Evolutionary conservation across 345 rosid genomes (phyloP).

Genomic region (Hirschfeldia incana): DNA sequence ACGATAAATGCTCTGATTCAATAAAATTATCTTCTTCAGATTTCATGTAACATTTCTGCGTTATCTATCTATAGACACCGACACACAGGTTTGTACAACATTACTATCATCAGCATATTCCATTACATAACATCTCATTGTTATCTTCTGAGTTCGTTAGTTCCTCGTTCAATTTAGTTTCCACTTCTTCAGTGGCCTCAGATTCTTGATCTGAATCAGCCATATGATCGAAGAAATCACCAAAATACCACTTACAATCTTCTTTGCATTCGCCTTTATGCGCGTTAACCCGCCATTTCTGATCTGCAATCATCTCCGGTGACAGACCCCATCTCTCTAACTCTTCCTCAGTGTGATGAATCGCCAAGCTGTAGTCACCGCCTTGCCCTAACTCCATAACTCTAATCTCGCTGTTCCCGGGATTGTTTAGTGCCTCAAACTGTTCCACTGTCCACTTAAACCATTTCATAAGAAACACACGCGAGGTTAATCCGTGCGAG

Average conservation of each 20-base stretch:
- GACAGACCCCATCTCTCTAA: conserved; percentile 78
- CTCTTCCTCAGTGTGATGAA: conserved; percentile 82
- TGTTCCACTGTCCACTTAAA: conserved; percentile 95
- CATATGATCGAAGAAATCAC: conserved; percentile 58
- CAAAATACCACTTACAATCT: conserved; percentile 63
- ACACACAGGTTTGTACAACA: background rate
- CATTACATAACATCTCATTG: conserved; percentile 29
- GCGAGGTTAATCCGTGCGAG: conserved; percentile 77
- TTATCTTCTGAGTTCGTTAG: conserved; percentile 18
- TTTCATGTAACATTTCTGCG: background rate
- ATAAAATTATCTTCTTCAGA: background rate
- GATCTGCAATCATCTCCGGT: conserved; percentile 81
- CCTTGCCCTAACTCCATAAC: conserved; percentile 82
- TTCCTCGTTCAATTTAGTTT: background rate
- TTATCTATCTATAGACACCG: background rate
- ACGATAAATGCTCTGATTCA: background rate
- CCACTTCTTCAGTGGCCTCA: conserved; percentile 7
- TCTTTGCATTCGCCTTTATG: conserved; percentile 71
- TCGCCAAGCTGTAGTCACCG: conserved; percentile 84
- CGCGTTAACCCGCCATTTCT: conserved; percentile 69
- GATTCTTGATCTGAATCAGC: conserved; percentile 43
- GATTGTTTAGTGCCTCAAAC: conserved; percentile 75
- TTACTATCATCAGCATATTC: conserved; percentile 4
- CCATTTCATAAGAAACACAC: conserved; percentile 99
- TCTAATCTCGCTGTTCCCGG: conserved; percentile 68